These are phyloP conservation scores for Neurospora sp. DNA, from an alignment of 495 filamentous ascomycete genomes.

Conservation along the genomic window DNA sequence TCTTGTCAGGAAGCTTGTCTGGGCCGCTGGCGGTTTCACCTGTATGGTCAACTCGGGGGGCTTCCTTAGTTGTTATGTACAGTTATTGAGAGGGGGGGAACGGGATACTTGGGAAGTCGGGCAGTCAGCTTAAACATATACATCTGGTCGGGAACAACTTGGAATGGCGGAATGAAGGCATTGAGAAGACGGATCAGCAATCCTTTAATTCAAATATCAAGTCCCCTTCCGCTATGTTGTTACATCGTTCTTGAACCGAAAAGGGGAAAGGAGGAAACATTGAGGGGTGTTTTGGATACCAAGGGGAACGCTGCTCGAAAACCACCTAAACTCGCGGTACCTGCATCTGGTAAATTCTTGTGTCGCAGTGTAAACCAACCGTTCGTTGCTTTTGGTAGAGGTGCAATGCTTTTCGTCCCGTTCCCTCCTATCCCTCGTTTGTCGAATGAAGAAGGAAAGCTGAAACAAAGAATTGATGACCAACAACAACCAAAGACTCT, in stretches of 20 bases:
- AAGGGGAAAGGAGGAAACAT: not conserved
- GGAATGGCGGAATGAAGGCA: not conserved
- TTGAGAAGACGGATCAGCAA: not conserved
- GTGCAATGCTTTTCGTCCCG: not conserved
- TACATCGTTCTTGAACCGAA: not conserved
- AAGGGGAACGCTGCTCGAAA: not conserved
- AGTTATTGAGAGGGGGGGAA: not conserved
- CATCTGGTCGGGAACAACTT: not conserved
- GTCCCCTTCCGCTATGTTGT: not conserved
- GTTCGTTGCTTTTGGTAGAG: not conserved
- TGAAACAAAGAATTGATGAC: not conserved
- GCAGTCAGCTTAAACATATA: not conserved
- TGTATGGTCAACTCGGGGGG: not conserved
- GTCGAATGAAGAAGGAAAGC: not conserved
- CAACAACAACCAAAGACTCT: not conserved
- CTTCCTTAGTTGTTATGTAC: not conserved
- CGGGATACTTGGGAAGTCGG: not conserved
- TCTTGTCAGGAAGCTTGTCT: not conserved
- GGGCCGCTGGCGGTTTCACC: not conserved
- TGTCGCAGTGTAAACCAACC: not conserved
- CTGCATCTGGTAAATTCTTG: not conserved
- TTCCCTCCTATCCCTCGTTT: not conserved
- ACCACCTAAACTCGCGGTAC: not conserved
- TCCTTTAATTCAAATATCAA: not conserved
- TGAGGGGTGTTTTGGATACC: not conserved